Percentiles rank a stretch among this genome's conserved stretches.
Conservation (phyloP, 1,284 basidiomycete species). For the Stygiomarasmius scandens region DNA sequence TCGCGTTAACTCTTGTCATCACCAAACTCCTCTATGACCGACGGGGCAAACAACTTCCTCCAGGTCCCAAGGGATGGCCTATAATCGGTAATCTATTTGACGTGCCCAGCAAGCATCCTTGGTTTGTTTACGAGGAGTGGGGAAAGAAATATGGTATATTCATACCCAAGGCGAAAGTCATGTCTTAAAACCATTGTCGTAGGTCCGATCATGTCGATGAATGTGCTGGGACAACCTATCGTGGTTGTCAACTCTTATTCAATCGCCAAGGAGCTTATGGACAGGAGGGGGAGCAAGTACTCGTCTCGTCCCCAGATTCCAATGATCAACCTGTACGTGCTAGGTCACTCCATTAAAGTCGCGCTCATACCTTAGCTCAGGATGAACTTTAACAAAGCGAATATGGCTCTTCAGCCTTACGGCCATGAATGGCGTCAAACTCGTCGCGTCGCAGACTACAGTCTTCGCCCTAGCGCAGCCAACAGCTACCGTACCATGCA, state of each 20-base stretch:
- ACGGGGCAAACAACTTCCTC: not conserved
- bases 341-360: not conserved
- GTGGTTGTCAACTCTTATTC: constrained; percentile 27
- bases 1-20: not conserved
- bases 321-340: not conserved
- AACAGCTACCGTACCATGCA: not conserved
- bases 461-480: not conserved
- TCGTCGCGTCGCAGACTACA: not conserved
- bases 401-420: constrained; percentile 5
- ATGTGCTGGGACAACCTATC: constrained; percentile 25
- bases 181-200: constrained; percentile 26
- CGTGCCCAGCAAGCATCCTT: constrained; percentile 16
- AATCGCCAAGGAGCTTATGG: constrained; percentile 13
- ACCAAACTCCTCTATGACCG: not conserved
- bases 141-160: constrained; percentile 19
- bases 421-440: constrained; percentile 6
- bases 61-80: constrained; percentile 1
- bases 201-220: constrained; percentile 23
- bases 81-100: constrained; percentile 6
- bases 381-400: not conserved
- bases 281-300: not conserved
- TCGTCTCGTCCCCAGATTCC: not conserved
- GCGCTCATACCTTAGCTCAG: not conserved
- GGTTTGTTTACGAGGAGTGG: constrained; percentile 23
- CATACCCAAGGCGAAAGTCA: not conserved